Percentiles rank a stretch among this genome's conserved stretches.
These are phyloP conservation scores for Acrodontium crateriforme DNA, from an alignment of 2,329 filamentous ascomycete genomes.

Conservation along the genomic window DNA sequence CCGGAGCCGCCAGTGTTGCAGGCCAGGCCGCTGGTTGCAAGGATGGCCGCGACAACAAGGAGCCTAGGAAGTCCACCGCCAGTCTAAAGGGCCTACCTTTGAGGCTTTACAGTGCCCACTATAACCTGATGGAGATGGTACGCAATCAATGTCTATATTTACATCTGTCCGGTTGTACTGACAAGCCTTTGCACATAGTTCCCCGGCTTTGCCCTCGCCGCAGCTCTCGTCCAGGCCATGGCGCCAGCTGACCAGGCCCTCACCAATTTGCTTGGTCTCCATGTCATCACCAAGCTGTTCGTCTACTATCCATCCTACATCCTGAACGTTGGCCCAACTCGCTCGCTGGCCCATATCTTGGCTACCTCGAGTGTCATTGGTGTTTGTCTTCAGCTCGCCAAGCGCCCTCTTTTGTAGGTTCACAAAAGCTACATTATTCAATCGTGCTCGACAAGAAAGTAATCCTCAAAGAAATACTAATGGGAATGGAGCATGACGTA, in stretches of 20 bases:
- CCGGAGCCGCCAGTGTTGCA: conserved; percentile 15
- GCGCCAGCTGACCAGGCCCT: conserved; percentile 15
- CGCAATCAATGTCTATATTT: too few species aligned
- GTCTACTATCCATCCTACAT: conserved; percentile 16
- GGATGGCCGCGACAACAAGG: conserved; percentile 15
- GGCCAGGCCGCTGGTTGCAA: conserved; percentile 11
- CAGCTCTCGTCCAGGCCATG: conserved; percentile 16
- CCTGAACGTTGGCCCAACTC: conserved; percentile 10
- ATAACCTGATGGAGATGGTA: conserved; percentile 13
- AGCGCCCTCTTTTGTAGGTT: conserved; percentile 11
- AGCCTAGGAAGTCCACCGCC: conserved; percentile 11
- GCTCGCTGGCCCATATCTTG: conserved; percentile 14
- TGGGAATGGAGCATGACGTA: too few species aligned
- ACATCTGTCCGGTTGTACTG: neutral
- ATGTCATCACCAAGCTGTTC: conserved; percentile 17
- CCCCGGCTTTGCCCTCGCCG: conserved; percentile 14
- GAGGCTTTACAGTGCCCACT: conserved; percentile 14
- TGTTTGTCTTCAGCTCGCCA: conserved; percentile 14
- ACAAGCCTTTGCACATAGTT: conserved; percentile 6
- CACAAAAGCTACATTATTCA: neutral
- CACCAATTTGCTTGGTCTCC: conserved; percentile 18
- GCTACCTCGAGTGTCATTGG: conserved; percentile 17
- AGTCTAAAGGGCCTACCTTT: conserved; percentile 15
- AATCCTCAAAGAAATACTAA: too few species aligned
- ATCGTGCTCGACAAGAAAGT: too few species aligned